These are phyloP conservation scores for Cercis canadensis DNA, from an alignment of 306 rosid species.

Conservation along the genomic window DNA sequence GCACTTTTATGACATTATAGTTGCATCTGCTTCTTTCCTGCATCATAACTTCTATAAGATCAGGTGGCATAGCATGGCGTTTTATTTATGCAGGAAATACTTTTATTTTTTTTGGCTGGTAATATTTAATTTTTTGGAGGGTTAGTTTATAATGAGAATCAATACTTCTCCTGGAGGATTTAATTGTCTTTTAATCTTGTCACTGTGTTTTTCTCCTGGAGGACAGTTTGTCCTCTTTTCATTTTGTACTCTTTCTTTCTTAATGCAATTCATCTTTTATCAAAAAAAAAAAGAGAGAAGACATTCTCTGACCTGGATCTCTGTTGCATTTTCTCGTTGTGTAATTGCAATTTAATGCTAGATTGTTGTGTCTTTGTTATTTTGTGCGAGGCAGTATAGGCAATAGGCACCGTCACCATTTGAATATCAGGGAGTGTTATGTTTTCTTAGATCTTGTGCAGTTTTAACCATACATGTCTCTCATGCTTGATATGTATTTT, in stretches of 20 bases:
- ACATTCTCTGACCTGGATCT: neutral
- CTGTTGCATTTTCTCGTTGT: neutral
- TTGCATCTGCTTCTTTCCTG: neutral
- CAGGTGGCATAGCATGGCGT: conserved; percentile 4
- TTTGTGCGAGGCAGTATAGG: neutral
- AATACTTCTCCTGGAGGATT: neutral
- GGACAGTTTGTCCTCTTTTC: too few species aligned
- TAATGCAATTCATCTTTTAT: too few species aligned
- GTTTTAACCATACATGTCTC: conserved; percentile 2
- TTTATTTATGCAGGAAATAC: neutral
- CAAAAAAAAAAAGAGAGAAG: too few species aligned
- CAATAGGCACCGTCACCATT: neutral
- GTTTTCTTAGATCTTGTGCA: conserved; percentile 5
- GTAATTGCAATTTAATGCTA: neutral
- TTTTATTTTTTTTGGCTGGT: neutral
- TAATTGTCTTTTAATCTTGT: too few species aligned
- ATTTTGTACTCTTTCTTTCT: too few species aligned
- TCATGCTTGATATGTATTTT: neutral
- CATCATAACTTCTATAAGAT: conserved; percentile 3
- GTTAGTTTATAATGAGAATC: neutral
- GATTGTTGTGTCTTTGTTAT: neutral
- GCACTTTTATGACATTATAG: neutral
- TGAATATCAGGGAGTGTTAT: neutral
- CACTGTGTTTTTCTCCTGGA: too few species aligned
- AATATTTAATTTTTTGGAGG: neutral